Evolutionary conservation across 306 rosid species (phyloP).

Genomic region (Quercus dentata): DNA sequence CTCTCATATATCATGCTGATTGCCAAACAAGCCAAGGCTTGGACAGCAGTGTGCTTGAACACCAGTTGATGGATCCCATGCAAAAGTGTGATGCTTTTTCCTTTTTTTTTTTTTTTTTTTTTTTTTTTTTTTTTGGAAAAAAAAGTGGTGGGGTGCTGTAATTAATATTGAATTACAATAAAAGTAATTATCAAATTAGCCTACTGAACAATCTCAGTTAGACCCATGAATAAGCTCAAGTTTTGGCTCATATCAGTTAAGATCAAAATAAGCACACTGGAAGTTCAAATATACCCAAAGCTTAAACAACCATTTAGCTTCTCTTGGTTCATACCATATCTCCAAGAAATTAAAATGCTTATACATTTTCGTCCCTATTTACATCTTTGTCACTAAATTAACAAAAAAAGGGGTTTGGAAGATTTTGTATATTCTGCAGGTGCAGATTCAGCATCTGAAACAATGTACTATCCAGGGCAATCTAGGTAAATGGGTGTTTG

Average conservation of each 20-base stretch:
- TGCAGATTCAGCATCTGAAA: too few species aligned
- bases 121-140: background rate
- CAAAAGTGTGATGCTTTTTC: too few species aligned
- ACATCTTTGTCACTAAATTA: background rate
- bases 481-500: background rate
- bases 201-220: too few species aligned
- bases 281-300: background rate
- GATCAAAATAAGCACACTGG: background rate
- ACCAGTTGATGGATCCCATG: background rate
- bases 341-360: background rate
- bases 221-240: too few species aligned
- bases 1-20: background rate
- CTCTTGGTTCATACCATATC: background rate
- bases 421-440: too few species aligned
- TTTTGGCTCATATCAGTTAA: background rate
- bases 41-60: background rate
- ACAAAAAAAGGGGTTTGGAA: background rate
- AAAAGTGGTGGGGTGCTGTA: background rate
- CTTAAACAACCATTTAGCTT: background rate
- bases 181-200: background rate
- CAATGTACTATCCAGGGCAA: too few species aligned
- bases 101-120: too few species aligned
- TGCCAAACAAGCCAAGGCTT: background rate
- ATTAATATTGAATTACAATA: background rate
- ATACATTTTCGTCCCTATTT: background rate